A percentile compares a stretch with the other conserved stretches of the same genome.
These are phyloP conservation scores for Rhodotorula mucilaginosa DNA, from an alignment of 1,284 basidiomycete species.

Conservation along the genomic window DNA sequence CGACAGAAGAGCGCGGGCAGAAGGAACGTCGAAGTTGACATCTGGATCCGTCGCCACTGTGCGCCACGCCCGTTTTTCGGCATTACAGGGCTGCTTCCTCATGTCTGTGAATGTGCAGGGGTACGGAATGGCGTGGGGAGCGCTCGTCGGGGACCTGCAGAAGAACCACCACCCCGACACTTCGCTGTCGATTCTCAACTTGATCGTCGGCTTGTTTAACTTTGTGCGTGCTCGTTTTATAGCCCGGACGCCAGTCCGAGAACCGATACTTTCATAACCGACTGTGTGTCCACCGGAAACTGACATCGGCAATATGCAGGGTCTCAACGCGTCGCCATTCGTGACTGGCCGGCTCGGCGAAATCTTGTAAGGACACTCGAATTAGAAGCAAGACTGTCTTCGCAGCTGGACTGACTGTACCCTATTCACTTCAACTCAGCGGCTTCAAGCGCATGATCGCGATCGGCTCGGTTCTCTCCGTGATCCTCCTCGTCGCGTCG, in stretches of 20 bases:
- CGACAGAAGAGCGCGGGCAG: background rate
- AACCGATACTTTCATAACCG: background rate
- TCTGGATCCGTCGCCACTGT: background rate
- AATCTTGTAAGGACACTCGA: constrained; percentile 15
- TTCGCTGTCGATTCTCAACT: constrained; percentile 14
- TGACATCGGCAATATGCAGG: background rate
- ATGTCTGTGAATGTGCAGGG: constrained; percentile 28
- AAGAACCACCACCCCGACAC: constrained; percentile 11
- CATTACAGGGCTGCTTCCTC: constrained; percentile 30
- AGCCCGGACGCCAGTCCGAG: constrained; percentile 9
- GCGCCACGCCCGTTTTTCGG: no score
- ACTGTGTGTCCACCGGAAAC: no score
- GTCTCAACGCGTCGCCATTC: constrained; percentile 20
- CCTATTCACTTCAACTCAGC: background rate
- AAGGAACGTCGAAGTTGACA: background rate
- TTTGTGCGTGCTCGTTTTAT: background rate
- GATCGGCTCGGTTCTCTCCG: constrained; percentile 15
- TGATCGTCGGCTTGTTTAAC: constrained; percentile 3
- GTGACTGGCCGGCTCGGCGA: constrained; percentile 36
- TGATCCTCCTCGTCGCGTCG: constrained; percentile 23
- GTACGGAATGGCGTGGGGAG: constrained; percentile 33
- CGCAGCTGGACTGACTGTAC: background rate
- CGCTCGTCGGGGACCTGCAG: constrained; percentile 2
- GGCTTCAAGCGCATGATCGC: constrained; percentile 35
- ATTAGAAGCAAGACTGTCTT: background rate